Conservation (phyloP, 75 land plant genomes). For the Chamaecyparis obtusa region DNA sequence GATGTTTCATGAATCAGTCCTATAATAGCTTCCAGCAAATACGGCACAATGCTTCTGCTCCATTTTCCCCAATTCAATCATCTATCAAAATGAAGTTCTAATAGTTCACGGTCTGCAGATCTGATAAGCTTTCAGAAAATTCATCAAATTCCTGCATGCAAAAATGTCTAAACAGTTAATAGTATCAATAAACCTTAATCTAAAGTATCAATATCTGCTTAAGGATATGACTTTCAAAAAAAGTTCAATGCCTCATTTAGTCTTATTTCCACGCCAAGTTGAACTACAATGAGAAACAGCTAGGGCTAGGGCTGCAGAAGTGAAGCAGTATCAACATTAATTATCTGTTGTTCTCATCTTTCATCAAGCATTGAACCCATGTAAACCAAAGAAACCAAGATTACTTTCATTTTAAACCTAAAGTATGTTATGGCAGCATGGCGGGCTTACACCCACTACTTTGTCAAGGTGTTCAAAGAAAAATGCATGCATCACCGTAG, state of each 20-base stretch:
- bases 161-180: background rate
- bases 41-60: background rate
- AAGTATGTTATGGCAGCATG: background rate
- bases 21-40: background rate
- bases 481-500: background rate
- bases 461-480: no score
- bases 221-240: background rate
- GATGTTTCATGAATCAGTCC: background rate
- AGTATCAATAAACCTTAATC: background rate
- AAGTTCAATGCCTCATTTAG: background rate
- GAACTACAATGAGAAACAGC: background rate
- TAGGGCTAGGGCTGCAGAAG: background rate
- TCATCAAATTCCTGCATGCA: background rate
- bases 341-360: background rate
- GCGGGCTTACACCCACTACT: background rate
- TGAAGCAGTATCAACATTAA: background rate
- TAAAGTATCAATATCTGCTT: background rate
- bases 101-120: background rate
- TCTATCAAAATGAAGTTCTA: background rate
- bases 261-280: background rate
- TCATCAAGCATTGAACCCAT: background rate
- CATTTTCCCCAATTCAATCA: background rate
- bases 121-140: background rate
- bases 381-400: background rate
- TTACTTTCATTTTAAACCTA: background rate